Base-by-base conservation (phyloP, 768 basidiomycete genomes). In the Lenzites betulinus region DNA sequence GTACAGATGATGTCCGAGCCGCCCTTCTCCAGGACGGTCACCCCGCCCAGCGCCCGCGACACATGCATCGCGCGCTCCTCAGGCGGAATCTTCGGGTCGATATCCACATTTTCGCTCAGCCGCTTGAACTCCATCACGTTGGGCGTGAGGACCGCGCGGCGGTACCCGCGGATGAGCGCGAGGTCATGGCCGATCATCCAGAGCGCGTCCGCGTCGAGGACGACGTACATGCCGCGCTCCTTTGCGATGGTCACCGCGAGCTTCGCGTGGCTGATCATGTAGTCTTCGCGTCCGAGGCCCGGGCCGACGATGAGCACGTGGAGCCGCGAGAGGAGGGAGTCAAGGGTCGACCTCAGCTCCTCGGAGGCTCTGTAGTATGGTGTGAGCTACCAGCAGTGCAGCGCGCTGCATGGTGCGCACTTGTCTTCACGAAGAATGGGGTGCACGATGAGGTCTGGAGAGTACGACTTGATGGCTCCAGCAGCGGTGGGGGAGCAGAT, bases 401-500 rank as follows among this genome's bases (percentile, higher is more conserved):
- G 59, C 30, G 38, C 26, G 30, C 6, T 33, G 15, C 9, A 25
- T 22, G 22, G 23, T n/a, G 75, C 87, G 60, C 73, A 91, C 87
- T 77, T 74, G 51, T 87, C 82, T 71, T 89, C 82, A 28, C 81
- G 76, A 6, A 99, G 81, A 56, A 98, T 92, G 1, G 93, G 95
- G 69, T 99, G 96, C 0, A 99, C 97, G 69, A 99, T 99, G 44
- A 99, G 76, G 74, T 99, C 95, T 1, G 95, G 95, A 3, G 93
- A 95, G 73, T 98, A 99, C 0, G 92, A 89, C 76, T 99, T 99
- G 80, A 99, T 99, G 46, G 94, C 90, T 5, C 82, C 82, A 26
- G 94, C 93, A 7, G 97, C 96, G 0, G 85, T 86, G 0, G 96
- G 96, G 7, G 95, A 89, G 76, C 97, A 99, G 56, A 98, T 96